Percentiles rank a stretch among this genome's conserved stretches.
These are phyloP conservation scores for Micractinium conductrix DNA, from an alignment of 139 green algal species.

Conservation along the genomic window DNA sequence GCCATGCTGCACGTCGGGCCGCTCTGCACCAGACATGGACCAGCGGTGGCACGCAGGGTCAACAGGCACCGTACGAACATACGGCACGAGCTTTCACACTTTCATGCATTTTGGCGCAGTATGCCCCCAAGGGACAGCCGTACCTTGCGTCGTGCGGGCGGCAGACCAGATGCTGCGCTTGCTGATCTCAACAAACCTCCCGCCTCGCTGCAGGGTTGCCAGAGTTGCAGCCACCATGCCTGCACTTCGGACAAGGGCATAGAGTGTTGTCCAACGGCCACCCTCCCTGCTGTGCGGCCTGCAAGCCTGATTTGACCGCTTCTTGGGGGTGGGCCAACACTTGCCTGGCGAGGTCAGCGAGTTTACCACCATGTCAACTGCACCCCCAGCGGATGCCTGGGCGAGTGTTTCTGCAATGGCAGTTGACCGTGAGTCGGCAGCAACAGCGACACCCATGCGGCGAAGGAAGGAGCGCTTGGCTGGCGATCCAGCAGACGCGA, in stretches of 20 bases:
- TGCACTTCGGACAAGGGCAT: neutral
- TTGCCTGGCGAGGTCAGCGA: conserved; percentile 73
- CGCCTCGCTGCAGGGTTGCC: conserved; percentile 56
- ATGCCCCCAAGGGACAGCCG: too few relatives aligned
- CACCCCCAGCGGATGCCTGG: neutral
- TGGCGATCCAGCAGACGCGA: conserved; percentile 59
- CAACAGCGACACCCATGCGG: too few relatives aligned
- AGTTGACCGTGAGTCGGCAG: conserved; percentile 59
- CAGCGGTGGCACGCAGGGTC: too few relatives aligned
- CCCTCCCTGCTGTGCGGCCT: too few relatives aligned
- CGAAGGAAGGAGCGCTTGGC: conserved; percentile 67
- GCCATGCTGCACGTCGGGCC: conserved; percentile 6
- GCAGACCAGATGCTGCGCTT: conserved; percentile 88
- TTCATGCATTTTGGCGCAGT: too few relatives aligned
- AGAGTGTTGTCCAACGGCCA: too few relatives aligned
- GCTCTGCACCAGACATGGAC: neutral
- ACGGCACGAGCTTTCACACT: too few relatives aligned
- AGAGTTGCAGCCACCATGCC: conserved; percentile 67
- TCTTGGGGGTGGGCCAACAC: too few relatives aligned
- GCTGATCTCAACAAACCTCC: conserved; percentile 78
- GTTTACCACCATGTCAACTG: conserved; percentile 68
- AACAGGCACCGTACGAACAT: too few relatives aligned
- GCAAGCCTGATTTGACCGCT: too few relatives aligned
- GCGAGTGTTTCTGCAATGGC: conserved; percentile 46
- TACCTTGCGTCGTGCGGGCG: conserved; percentile 40